Conservation (phyloP, 148 eudicot species). For the Nyssa sinensis region DNA sequence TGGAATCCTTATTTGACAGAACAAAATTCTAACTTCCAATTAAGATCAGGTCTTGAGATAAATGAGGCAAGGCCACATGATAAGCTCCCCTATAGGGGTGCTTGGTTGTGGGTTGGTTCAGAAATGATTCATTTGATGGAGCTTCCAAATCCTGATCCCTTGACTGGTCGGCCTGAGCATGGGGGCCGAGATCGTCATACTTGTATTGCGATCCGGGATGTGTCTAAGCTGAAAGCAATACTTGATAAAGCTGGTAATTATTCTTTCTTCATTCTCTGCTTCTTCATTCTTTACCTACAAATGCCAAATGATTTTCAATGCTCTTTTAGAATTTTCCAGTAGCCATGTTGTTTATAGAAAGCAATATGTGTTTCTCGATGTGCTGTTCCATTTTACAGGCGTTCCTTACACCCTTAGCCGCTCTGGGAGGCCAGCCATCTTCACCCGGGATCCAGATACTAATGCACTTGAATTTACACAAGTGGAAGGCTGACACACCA, state of each 20-base stretch:
- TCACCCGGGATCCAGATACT: constrained; percentile 85
- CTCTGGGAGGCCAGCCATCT: constrained; percentile 95
- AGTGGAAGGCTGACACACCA: constrained; percentile 32
- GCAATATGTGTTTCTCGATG: neutral
- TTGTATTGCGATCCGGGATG: constrained; percentile 75
- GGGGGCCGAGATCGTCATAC: constrained; percentile 97
- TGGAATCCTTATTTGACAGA: neutral
- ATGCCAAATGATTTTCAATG: neutral
- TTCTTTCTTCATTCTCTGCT: neutral
- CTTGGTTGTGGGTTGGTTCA: constrained; percentile 98
- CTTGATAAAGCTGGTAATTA: constrained; percentile 71
- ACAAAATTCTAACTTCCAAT: neutral
- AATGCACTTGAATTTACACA: constrained; percentile 93
- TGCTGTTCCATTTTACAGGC: constrained; percentile 39
- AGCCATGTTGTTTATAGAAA: neutral
- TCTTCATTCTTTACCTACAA: neutral
- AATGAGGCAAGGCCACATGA: constrained; percentile 96
- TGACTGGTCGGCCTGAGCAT: constrained; percentile 88
- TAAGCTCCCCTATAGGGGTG: constrained; percentile 97
- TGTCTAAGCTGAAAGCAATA: constrained; percentile 77
- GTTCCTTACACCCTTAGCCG: constrained; percentile 87
- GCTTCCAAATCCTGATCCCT: constrained; percentile 97
- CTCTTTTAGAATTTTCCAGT: neutral
- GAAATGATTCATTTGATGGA: constrained; percentile 99
- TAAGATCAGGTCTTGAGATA: constrained; percentile 66